phyloP scores from a whole-genome alignment of 169 alveolate genomes.

The Amoebophrya sp. region DNA sequence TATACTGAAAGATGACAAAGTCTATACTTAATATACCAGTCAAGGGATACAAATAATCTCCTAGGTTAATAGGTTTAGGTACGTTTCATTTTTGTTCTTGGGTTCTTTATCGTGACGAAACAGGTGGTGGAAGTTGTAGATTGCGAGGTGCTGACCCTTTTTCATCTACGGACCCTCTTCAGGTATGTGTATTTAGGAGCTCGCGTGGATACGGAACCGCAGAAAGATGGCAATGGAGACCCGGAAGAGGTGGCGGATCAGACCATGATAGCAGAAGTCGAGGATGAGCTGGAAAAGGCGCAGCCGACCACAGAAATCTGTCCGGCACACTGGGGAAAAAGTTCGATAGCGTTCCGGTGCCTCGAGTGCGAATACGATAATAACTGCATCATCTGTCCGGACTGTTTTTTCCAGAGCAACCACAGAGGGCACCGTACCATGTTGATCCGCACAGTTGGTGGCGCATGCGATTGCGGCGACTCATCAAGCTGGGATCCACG shows the following conservation, averaged over 20 bases:
- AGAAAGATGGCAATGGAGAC: not conserved
- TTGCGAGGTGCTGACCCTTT: not conserved
- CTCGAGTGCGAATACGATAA: constrained; percentile 33
- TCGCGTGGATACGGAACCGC: not conserved
- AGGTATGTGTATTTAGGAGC: not conserved
- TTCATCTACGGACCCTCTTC: not conserved
- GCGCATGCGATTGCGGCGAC: constrained; percentile 38
- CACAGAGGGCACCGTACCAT: constrained; percentile 28
- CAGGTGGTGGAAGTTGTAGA: not conserved
- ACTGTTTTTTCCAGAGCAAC: constrained; percentile 24
- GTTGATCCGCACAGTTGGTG: constrained; percentile 36
- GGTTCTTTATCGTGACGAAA: not conserved
- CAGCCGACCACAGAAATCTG: constrained; percentile 10
- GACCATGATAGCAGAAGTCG: no score
- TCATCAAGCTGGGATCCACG: constrained; percentile 27
- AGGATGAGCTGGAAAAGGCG: not conserved
- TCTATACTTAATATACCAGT: no score
- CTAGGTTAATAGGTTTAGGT: no score
- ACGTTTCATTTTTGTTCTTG: no score
- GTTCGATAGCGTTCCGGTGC: constrained; percentile 30
- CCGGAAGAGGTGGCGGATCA: not conserved
- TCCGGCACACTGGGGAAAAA: constrained; percentile 15
- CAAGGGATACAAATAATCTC: no score
- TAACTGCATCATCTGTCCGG: constrained; percentile 34
- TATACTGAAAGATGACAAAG: no score